Conservation (phyloP, 352 stramenopile genomes). For the Peronospora belbahrii region DNA sequence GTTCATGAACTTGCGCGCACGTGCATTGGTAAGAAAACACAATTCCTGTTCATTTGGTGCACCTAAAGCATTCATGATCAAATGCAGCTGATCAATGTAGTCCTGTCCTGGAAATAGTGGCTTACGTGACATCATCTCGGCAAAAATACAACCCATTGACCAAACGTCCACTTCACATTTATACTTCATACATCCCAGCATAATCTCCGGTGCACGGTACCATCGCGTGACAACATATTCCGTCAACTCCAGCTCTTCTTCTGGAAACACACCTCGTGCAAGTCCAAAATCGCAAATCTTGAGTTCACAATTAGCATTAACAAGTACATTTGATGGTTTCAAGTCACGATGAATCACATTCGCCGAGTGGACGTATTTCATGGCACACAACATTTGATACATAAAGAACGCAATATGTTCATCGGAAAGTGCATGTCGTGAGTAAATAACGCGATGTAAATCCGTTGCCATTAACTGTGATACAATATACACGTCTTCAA, state of each 20-base stretch:
- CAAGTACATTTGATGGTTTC: constrained; percentile 96
- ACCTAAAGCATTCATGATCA: constrained; percentile 96
- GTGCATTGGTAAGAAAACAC: constrained; percentile 94
- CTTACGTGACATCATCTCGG: constrained; percentile 96
- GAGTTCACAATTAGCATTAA: constrained; percentile 89
- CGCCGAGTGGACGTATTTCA: constrained; percentile 90
- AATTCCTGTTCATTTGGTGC: constrained; percentile 91
- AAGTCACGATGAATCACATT: constrained; percentile 95
- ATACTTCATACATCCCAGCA: constrained; percentile 85
- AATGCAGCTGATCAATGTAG: constrained; percentile 92
- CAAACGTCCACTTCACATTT: constrained; percentile 88
- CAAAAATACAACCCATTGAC: constrained; percentile 98
- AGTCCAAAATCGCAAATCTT: constrained; percentile 89
- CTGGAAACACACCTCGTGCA: constrained; percentile 69
- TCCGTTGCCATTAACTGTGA: constrained; percentile 89
- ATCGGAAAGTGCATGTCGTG: constrained; percentile 69
- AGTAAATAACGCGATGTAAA: constrained; percentile 87
- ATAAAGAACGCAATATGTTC: constrained; percentile 88
- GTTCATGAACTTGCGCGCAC: constrained; percentile 81
- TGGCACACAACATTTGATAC: constrained; percentile 87
- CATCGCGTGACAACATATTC: constrained; percentile 91
- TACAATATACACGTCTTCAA: constrained; percentile 88
- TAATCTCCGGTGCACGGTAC: constrained; percentile 87
- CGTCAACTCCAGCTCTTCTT: constrained; percentile 81
- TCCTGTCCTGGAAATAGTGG: constrained; percentile 95